Evolutionary conservation across 768 basidiomycete species (phyloP).

Genomic region (Lactarius indigo): DNA sequence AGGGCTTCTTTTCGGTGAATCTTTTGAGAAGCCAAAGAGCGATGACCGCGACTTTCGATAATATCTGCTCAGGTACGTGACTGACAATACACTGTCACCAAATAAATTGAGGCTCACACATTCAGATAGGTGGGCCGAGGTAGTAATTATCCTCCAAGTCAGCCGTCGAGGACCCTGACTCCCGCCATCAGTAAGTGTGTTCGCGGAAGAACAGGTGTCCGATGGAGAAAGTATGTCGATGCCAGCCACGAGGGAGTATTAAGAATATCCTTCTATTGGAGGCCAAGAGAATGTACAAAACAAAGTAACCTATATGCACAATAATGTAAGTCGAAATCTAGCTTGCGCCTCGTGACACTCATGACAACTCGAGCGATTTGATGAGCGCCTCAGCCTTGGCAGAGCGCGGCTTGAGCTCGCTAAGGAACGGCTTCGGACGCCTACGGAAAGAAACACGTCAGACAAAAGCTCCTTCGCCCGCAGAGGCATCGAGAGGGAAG

Average conservation of each 20-base stretch:
- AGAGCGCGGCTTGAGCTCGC: conserved; percentile 26
- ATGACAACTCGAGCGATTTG: conserved; percentile 7
- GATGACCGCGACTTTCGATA: conserved; percentile 4
- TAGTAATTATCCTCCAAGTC: no score
- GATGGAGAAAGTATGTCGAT: no score
- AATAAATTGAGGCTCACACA: no score
- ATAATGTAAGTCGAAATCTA: neutral
- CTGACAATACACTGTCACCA: no score
- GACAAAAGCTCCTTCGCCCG: neutral
- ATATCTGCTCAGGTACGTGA: no score
- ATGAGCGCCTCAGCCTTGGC: conserved; percentile 23
- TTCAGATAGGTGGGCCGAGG: no score
- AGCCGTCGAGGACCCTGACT: no score
- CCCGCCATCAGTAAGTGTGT: no score
- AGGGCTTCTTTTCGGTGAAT: conserved; percentile 15
- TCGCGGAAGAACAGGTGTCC: no score
- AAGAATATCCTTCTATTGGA: no score
- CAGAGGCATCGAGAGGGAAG: neutral
- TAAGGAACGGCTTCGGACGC: conserved; percentile 28
- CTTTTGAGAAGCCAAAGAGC: conserved; percentile 20
- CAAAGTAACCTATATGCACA: neutral
- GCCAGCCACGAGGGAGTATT: no score
- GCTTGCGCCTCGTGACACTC: neutral
- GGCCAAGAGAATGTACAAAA: no score
- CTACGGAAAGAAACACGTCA: conserved; percentile 4